phyloP scores from a whole-genome alignment of 352 stramenopile genomes.

The Globisporangium orthogonon region DNA sequence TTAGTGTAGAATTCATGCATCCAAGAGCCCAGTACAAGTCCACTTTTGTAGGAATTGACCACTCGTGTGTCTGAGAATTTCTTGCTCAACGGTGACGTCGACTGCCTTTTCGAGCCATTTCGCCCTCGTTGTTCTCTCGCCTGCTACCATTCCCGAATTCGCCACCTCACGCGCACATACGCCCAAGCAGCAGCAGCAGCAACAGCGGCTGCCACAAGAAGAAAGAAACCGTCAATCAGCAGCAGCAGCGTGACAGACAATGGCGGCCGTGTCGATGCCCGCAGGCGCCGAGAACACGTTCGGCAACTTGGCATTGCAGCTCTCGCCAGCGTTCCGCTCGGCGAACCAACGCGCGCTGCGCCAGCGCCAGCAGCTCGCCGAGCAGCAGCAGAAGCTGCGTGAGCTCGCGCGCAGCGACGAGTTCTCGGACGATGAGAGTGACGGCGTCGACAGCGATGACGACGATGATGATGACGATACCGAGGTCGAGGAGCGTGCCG shows the following conservation, averaged over 20 bases:
- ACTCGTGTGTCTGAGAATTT: neutral
- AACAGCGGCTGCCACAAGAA: neutral
- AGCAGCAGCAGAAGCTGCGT: conserved; percentile 37
- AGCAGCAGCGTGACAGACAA: conserved; percentile 8
- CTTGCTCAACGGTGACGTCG: neutral
- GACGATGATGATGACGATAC: conserved; percentile 18
- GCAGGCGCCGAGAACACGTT: conserved; percentile 29
- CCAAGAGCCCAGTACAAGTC: neutral
- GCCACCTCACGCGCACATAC: neutral
- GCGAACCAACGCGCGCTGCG: conserved; percentile 38
- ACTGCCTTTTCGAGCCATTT: neutral
- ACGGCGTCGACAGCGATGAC: conserved; percentile 57
- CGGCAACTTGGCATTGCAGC: conserved; percentile 34
- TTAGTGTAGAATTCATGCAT: neutral
- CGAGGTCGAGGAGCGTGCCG: conserved; percentile 9
- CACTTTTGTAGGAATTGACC: neutral
- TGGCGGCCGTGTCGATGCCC: conserved; percentile 61
- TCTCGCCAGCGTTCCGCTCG: conserved; percentile 54
- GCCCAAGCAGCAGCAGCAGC: neutral
- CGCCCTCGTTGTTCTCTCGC: neutral
- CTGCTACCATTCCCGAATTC: neutral
- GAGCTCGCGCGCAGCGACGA: conserved; percentile 72
- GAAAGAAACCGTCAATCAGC: neutral
- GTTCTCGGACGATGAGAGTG: conserved; percentile 79
- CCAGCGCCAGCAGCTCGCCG: conserved; percentile 9